phyloP scores from a whole-genome alignment of 306 rosid genomes.

The Quercus wislizeni region DNA sequence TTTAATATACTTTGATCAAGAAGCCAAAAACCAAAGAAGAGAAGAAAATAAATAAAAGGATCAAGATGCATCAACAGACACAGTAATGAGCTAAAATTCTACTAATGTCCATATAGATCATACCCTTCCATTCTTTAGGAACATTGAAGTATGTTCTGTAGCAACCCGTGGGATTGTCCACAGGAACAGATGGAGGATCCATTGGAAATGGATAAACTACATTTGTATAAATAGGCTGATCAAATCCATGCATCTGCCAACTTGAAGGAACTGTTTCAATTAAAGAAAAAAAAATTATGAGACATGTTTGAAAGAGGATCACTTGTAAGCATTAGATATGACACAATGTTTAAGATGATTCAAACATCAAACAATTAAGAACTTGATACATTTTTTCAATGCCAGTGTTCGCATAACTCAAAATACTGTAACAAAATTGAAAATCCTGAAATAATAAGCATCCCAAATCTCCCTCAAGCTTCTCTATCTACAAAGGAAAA shows the following conservation, averaged over 20 bases:
- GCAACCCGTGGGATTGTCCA: slow-evolving; percentile 93
- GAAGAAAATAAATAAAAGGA: neutral
- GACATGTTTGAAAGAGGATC: slow-evolving; percentile 18
- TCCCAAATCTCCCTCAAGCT: neutral
- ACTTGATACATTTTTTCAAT: neutral
- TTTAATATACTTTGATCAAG: slow-evolving; percentile 4
- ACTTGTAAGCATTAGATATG: neutral
- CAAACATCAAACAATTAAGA: neutral
- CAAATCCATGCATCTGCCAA: slow-evolving; percentile 96
- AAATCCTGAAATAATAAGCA: neutral
- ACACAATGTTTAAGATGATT: neutral
- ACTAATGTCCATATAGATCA: slow-evolving; percentile 11
- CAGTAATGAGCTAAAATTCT: neutral
- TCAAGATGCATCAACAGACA: neutral
- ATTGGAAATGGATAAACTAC: slow-evolving; percentile 73
- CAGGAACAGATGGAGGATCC: slow-evolving; percentile 72
- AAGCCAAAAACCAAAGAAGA: neutral
- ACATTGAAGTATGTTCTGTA: slow-evolving; percentile 65
- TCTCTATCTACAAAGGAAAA: neutral
- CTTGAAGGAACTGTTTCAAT: slow-evolving; percentile 90
- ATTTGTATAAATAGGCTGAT: slow-evolving; percentile 86
- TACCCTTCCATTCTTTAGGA: slow-evolving; percentile 93
- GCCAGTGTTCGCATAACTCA: neutral
- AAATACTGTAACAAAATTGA: neutral
- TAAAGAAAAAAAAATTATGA: slow-evolving; percentile 20